A percentile compares a stretch with the other conserved stretches of the same genome.
These are phyloP conservation scores for Myrica gale DNA, from an alignment of 306 rosid species.

Conservation along the genomic window DNA sequence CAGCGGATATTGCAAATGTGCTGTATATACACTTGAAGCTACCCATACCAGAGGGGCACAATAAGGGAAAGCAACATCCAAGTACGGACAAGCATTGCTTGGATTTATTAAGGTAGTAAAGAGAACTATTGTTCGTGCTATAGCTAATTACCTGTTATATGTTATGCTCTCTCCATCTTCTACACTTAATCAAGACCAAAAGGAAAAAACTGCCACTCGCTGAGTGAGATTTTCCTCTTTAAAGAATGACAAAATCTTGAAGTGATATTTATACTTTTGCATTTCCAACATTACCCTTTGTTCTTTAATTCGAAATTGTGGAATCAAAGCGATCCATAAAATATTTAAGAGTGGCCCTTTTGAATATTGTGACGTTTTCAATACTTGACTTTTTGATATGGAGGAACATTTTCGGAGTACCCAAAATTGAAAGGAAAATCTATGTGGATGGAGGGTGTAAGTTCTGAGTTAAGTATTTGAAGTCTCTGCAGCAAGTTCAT, in stretches of 20 bases:
- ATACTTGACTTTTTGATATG: background rate
- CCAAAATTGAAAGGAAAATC: background rate
- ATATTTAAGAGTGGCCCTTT: background rate
- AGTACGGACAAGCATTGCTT: constrained; percentile 88
- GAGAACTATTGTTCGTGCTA: constrained; percentile 25
- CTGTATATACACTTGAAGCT: constrained; percentile 78
- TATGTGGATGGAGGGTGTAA: background rate
- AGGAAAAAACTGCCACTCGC: background rate
- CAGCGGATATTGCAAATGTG: constrained; percentile 87
- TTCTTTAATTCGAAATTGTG: background rate
- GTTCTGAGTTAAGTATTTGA: background rate
- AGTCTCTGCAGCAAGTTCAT: constrained; percentile 8
- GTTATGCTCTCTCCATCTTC: constrained; percentile 6
- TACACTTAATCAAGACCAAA: background rate
- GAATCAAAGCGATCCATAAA: background rate
- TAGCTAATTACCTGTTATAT: constrained; percentile 18
- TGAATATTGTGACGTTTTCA: background rate
- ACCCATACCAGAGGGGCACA: constrained; percentile 67
- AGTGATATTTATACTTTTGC: background rate
- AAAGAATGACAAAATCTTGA: background rate
- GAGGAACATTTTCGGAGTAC: background rate
- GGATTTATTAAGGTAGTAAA: constrained; percentile 75
- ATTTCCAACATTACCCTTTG: background rate
- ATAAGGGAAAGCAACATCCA: constrained; percentile 83
- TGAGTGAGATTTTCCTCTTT: background rate